Evolutionary conservation across 352 stramenopile genomes (phyloP), one percentile per base, ranked within the genome.

Genomic region (Globisporangium middletonii): DNA sequence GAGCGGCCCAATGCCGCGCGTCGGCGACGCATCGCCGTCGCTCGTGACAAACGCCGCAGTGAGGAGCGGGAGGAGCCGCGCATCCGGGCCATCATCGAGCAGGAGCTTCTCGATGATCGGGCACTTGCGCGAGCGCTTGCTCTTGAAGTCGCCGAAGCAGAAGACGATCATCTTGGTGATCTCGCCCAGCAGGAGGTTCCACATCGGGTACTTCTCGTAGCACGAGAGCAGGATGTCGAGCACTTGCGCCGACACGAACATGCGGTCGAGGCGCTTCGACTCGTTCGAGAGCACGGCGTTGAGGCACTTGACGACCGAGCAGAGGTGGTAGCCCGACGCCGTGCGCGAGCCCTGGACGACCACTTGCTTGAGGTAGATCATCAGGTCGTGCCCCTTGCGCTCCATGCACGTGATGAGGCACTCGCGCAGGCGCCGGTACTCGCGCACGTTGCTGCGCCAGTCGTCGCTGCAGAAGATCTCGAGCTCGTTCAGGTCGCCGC

Each of bases 401-500:
- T 92, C 83, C 83, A 94, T 92, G 43, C 71, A 87, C 28, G 79
- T 88, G 55, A 93, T 90, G 50, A 90, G 59, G 55, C 77, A 89
- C 60, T 91, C 75, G 50, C 85, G 79, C 54, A 94, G 66, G 2
- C 71, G 77, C 9, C 80, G 71, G 66, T 93, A 94, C 58, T 93
- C 83, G 35, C 80, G 78, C 30, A 94, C 77, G 54, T 93, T 94
- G 71, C 78, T 91, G n/a, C 83, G 78, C 85, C 85, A 94, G 57
- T 94, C 85, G 62, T 94, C 85, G 57, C 77, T 91, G 64, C 85
- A 94, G 51, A 94, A 94, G 23, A 94, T 90, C 56, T 94, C 85
- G 9, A 94, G 62, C 50, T 89, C 85, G 41, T 83, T 84, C 35
- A 93, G 59, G 59, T 94, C 83, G 8, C 85, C 85, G 38, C 86